Evolutionary conservation across 345 rosid species (phyloP).

Genomic region (Salix arbutifolia): DNA sequence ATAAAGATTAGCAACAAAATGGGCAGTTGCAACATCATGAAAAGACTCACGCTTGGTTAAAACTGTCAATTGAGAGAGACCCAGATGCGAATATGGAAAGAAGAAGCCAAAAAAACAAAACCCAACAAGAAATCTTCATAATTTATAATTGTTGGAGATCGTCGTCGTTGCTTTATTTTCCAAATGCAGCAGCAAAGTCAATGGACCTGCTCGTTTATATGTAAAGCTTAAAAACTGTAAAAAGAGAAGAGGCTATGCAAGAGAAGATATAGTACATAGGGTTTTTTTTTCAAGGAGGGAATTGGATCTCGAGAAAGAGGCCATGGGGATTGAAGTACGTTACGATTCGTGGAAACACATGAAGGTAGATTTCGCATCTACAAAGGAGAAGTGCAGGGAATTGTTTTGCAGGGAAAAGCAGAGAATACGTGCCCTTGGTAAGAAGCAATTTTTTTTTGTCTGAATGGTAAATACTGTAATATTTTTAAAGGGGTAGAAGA

Average conservation of each 20-base stretch:
- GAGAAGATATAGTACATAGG: constrained; percentile 10
- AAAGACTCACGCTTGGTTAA: constrained; percentile 74
- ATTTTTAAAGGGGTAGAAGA: neutral
- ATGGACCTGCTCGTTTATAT: neutral
- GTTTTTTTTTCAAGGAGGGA: constrained; percentile 9
- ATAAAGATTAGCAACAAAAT: neutral
- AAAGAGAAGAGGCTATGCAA: constrained; percentile 11
- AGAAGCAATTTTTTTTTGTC: neutral
- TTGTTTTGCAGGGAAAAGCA: constrained; percentile 15
- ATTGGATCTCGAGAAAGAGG: constrained; percentile 38
- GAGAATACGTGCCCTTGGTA: constrained; percentile 11
- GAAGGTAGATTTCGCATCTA: constrained; percentile 31
- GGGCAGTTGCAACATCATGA: neutral
- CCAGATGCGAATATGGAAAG: constrained; percentile 46
- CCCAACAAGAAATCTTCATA: constrained; percentile 50
- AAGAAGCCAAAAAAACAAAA: constrained; percentile 30
- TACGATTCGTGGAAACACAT: constrained; percentile 39
- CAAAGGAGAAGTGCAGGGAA: constrained; percentile 18
- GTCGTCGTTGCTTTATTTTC: constrained; percentile 19
- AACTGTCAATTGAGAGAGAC: constrained; percentile 50
- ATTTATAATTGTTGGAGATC: constrained; percentile 21
- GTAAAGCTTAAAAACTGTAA: neutral
- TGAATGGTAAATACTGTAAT: neutral
- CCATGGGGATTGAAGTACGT: constrained; percentile 39
- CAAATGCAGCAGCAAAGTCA: constrained; percentile 24